Base-by-base conservation (phyloP, 495 filamentous ascomycete species). In the Paragyromitra xinjiangensis region DNA sequence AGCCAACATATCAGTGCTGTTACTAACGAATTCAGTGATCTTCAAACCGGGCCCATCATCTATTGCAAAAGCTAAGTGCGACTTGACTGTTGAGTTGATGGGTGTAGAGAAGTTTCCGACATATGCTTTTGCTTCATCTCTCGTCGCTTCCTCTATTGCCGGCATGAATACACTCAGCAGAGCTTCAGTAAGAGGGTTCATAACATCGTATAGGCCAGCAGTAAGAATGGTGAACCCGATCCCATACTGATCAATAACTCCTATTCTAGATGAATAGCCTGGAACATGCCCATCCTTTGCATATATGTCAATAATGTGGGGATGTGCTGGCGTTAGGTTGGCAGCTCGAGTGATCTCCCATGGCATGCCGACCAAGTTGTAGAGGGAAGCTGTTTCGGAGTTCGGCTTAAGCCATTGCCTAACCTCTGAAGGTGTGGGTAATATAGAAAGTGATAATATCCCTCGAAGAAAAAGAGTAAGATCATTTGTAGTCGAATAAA, bases 401-500 rank as follows among this genome's bases (percentile, higher is more conserved):
- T n/a, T 42, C 11, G 67, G 78, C 24, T 77, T 77, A 2, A 81
- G 67, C 72, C 63, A 81, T 45, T 37, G n/a, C 3, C 67, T 64
- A 19, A 71, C 73, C 16, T 59, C 26, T 24, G 73, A 48, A 39
- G 59, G 67, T 3, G 73, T 71, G 6, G 16, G 24, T 1, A 76
- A 58, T 34, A 76, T 62, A 3, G 67, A 59, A 39, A 42, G 37
- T 34, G 66, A 72, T 0, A 79, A 11, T 44, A 79, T 66, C 14
- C 8, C 58, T 37, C 44, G 51, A 5, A 66, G 16, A 3, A 79
- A 62, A 51, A 42, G 59, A 12, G 59, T 62, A 9, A 79, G 37
- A 45, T 72, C 77, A 29, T 78, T 70, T 22, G 51, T 11, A 26
- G 67, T 78, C n/a, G 79, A 76, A 62, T 75, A 76, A 9, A 78